Evolutionary conservation across 352 stramenopile genomes (phyloP).

Genomic region (Phytophthora niederhauseri): DNA sequence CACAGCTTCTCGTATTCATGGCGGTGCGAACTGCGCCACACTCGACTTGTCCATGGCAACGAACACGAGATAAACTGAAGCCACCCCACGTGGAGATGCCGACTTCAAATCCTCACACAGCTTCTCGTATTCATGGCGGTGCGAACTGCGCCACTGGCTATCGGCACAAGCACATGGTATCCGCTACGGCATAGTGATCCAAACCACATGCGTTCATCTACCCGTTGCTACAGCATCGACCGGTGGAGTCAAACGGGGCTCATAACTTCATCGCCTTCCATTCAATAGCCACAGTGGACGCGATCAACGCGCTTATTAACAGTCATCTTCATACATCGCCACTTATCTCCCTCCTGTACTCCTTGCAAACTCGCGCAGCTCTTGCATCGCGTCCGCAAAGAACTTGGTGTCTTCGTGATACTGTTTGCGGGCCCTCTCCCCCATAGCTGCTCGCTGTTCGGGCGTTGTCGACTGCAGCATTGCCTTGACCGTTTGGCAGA

Average conservation of each 20-base stretch:
- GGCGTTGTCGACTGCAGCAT: slow-evolving; percentile 36
- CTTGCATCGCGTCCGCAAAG: slow-evolving; percentile 51
- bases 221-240: background rate
- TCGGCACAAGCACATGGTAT: slow-evolving; percentile 12
- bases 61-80: slow-evolving; percentile 20
- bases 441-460: slow-evolving; percentile 37
- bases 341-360: slow-evolving; percentile 11
- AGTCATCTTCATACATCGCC: background rate
- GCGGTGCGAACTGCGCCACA: slow-evolving; percentile 14
- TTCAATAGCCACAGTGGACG: background rate
- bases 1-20: slow-evolving; percentile 31
- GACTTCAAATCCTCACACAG: slow-evolving; percentile 31
- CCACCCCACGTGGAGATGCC: slow-evolving; percentile 15
- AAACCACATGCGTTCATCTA: background rate
- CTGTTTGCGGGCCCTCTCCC: slow-evolving; percentile 37
- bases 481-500: slow-evolving; percentile 47
- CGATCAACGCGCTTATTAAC: background rate
- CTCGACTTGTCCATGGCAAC: too few species aligned
- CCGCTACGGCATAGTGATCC: background rate
- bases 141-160: slow-evolving; percentile 26
- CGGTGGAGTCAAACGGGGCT: background rate
- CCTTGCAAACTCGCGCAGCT: slow-evolving; percentile 39
- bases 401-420: slow-evolving; percentile 61
- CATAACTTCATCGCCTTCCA: background rate
- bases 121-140: slow-evolving; percentile 22